These are phyloP conservation scores for Secale cereale DNA, from an alignment of 176 grass and related monocot species.

Conservation along the genomic window DNA sequence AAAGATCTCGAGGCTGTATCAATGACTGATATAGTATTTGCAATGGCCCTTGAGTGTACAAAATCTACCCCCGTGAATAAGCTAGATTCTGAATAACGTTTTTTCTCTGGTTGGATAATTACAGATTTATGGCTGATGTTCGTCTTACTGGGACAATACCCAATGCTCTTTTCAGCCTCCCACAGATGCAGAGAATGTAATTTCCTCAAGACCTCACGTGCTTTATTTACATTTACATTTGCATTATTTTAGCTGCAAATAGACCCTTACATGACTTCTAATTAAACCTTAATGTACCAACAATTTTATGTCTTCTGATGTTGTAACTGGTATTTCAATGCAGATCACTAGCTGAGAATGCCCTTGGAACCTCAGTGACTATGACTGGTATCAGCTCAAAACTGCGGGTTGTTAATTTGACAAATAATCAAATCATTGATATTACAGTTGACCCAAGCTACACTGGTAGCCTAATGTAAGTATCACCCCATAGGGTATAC, in stretches of 20 bases:
- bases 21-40: not conserved
- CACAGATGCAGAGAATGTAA: constrained; percentile 70
- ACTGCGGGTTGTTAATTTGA: constrained; percentile 55
- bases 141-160: constrained; percentile 57
- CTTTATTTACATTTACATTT: not conserved
- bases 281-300: not conserved
- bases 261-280: not conserved
- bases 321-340: constrained; percentile 20
- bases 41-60: not conserved
- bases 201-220: not conserved
- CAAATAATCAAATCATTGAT: constrained; percentile 33
- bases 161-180: constrained; percentile 37
- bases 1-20: not conserved
- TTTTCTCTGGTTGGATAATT: constrained; percentile 1
- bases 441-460: not conserved
- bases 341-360: constrained; percentile 54
- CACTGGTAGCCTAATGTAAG: constrained; percentile 50
- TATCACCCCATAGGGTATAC: not conserved
- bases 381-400: constrained; percentile 32
- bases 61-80: not conserved
- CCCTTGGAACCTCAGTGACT: constrained; percentile 31
- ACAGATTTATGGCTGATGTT: constrained; percentile 45
- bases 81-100: not conserved
- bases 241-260: not conserved
- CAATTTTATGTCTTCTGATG: not conserved